Percentiles rank a stretch among this genome's conserved stretches.
Conservation (phyloP, 192 early-diverging fungal species). For the Dissophora globulifera region DNA sequence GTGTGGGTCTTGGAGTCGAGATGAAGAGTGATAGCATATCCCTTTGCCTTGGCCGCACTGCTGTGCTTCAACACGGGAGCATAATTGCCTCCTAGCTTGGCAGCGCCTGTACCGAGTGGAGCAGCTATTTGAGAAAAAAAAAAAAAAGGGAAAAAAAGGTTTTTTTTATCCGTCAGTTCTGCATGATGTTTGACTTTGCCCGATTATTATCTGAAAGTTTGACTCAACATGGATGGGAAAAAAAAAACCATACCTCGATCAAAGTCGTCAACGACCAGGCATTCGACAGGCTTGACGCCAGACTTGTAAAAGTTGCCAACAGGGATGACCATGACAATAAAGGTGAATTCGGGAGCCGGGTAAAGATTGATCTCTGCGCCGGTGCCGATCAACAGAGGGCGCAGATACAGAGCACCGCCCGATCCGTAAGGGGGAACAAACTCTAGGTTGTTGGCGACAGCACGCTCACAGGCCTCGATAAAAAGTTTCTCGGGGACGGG, state of each 20-base stretch:
- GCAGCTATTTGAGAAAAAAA: constrained; percentile 42
- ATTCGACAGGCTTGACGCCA: constrained; percentile 71
- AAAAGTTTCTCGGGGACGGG: constrained; percentile 70
- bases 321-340: constrained; percentile 74
- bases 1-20: constrained; percentile 72
- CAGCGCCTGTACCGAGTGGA: constrained; percentile 65
- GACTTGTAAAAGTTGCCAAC: constrained; percentile 73
- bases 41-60: constrained; percentile 67
- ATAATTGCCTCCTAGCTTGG: constrained; percentile 83
- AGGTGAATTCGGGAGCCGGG: constrained; percentile 66
- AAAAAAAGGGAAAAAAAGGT: no score
- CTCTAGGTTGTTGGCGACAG: constrained; percentile 72
- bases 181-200: no score
- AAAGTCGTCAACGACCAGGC: constrained; percentile 71
- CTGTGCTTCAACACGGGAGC: constrained; percentile 71
- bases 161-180: no score
- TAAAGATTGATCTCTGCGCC: constrained; percentile 73
- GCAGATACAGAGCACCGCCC: constrained; percentile 75
- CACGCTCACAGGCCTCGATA: constrained; percentile 64
- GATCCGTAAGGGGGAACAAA: constrained; percentile 79
- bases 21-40: constrained; percentile 77
- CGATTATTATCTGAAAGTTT: no score
- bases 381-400: constrained; percentile 76
- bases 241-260: constrained; percentile 66
- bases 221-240: background rate